Conservation (phyloP, 768 basidiomycete genomes). For the Kockovaella imperatae region DNA sequence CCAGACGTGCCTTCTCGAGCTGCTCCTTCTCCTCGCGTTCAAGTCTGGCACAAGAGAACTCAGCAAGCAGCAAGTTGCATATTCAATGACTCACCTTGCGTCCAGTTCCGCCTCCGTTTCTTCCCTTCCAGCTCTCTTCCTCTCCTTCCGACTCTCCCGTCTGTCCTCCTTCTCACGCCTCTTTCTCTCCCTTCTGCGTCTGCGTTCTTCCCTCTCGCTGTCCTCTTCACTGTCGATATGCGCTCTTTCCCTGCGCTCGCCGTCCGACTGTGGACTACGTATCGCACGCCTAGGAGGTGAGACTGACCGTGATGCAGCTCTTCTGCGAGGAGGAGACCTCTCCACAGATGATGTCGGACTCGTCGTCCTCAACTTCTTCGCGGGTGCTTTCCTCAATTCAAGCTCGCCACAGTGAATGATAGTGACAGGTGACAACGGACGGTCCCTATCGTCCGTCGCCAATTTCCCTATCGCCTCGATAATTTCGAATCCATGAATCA, state of each 20-base stretch:
- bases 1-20: constrained; percentile 24
- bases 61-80: no score
- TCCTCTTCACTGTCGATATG: constrained; percentile 6
- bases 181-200: constrained; percentile 43
- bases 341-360: constrained; percentile 13
- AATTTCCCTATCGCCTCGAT: constrained; percentile 59
- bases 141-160: constrained; percentile 47
- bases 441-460: constrained; percentile 65
- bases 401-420: constrained; percentile 79
- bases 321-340: constrained; percentile 10
- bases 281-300: no score
- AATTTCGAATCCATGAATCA: constrained; percentile 45
- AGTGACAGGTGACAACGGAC: constrained; percentile 59
- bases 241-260: neutral
- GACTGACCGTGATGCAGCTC: constrained; percentile 4
- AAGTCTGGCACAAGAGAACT: constrained; percentile 9
- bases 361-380: constrained; percentile 3
- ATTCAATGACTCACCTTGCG: constrained; percentile 26
- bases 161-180: constrained; percentile 7
- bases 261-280: no score
- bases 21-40: constrained; percentile 43
- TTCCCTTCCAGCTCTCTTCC: constrained; percentile 14
- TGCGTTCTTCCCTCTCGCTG: constrained; percentile 6
- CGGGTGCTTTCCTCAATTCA: constrained; percentile 53
- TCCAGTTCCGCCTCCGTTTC: constrained; percentile 43